These are phyloP conservation scores for Pleurotus sapidus DNA, from an alignment of 768 basidiomycete species.

Conservation along the genomic window DNA sequence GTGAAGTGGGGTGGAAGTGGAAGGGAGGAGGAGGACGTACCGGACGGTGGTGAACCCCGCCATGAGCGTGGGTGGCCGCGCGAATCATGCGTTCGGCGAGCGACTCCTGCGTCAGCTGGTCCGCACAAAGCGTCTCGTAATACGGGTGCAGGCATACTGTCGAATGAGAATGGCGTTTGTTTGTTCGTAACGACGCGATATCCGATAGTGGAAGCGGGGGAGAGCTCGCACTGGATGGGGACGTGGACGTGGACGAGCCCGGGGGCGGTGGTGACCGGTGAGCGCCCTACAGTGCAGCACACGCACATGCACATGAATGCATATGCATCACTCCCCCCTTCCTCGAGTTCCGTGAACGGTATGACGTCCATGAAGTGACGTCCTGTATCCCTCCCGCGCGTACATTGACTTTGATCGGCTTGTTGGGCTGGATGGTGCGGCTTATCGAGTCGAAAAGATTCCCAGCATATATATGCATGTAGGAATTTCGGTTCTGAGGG, in stretches of 20 bases:
- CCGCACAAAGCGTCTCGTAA: conserved; percentile 56
- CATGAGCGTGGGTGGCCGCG: conserved; percentile 61
- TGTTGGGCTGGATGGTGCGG: not conserved
- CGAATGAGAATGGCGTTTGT: too few species aligned
- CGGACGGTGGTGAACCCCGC: conserved; percentile 64
- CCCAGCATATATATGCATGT: not conserved
- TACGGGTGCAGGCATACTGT: conserved; percentile 63
- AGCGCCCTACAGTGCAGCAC: conserved; percentile 42
- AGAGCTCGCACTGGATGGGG: conserved; percentile 43
- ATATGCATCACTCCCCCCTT: too few species aligned
- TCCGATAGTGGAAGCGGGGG: not conserved
- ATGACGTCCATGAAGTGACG: not conserved
- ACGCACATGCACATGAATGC: conserved; percentile 28
- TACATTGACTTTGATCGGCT: not conserved
- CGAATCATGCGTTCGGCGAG: conserved; percentile 58
- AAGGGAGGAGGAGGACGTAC: too few species aligned
- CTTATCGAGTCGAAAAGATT: not conserved
- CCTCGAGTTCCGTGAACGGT: not conserved
- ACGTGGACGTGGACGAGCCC: conserved; percentile 60
- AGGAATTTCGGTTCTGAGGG: not conserved
- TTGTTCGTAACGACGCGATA: too few species aligned
- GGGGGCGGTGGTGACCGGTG: conserved; percentile 53
- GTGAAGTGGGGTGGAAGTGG: not conserved
- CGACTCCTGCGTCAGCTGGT: conserved; percentile 58
- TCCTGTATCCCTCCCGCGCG: not conserved